Percentiles rank a stretch among this genome's conserved stretches.
phyloP scores from a whole-genome alignment of 2,329 filamentous ascomycete genomes.

The Fusarium sp. region DNA sequence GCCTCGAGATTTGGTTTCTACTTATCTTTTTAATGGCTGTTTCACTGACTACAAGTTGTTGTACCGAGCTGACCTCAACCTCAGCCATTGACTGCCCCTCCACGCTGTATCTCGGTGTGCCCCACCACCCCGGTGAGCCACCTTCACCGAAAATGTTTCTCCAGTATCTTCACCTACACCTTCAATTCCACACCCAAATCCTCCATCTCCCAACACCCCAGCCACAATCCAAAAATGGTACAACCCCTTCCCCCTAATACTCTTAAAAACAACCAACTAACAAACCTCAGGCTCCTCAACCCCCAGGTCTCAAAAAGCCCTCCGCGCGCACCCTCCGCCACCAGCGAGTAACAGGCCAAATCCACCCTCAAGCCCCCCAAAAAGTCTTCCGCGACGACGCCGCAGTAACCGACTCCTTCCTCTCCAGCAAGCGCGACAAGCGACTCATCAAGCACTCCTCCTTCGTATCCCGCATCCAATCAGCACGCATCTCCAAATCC shows the following conservation, averaged over 20 bases:
- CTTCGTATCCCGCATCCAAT: slow-evolving; percentile 81
- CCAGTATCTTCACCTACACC: slow-evolving; percentile 2
- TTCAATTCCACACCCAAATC: slow-evolving; percentile 1
- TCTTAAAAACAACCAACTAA: not conserved
- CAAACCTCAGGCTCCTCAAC: slow-evolving; percentile 43
- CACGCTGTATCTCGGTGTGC: slow-evolving; percentile 32
- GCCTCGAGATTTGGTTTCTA: not conserved
- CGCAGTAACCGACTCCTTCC: slow-evolving; percentile 66
- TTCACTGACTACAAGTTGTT: too few relatives aligned
- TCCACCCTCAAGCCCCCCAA: slow-evolving; percentile 62
- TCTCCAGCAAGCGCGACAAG: slow-evolving; percentile 84
- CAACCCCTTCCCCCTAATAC: fast-evolving
- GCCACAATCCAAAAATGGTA: slow-evolving; percentile 37
- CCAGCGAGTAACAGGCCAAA: slow-evolving; percentile 60
- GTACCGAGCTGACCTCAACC: too few relatives aligned
- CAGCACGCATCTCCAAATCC: slow-evolving; percentile 50
- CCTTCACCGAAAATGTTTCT: slow-evolving; percentile 44
- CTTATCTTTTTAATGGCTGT: not conserved
- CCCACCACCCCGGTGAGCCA: slow-evolving; percentile 38
- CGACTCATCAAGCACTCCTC: slow-evolving; percentile 81
- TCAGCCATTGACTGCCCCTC: slow-evolving; percentile 30
- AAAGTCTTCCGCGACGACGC: slow-evolving; percentile 64
- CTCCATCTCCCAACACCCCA: not conserved
- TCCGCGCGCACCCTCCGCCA: slow-evolving; percentile 67
- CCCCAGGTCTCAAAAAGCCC: slow-evolving; percentile 61